phyloP scores from a whole-genome alignment of 1,284 basidiomycete species.

The Naganishia albida region DNA sequence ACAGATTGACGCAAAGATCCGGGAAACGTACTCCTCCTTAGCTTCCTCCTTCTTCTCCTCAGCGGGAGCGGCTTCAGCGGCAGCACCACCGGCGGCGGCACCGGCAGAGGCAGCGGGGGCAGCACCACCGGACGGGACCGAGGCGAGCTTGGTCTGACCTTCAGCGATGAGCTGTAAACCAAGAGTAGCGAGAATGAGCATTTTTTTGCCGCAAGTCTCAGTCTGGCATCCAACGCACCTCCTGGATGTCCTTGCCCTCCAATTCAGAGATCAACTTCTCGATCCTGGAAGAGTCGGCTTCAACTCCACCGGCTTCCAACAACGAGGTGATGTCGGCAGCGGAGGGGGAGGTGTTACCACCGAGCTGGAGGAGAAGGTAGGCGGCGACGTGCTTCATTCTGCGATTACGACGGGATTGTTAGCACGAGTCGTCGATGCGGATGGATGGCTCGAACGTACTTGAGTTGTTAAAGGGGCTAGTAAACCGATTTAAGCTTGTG shows the following conservation, averaged over 20 bases:
- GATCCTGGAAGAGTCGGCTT: constrained; percentile 82
- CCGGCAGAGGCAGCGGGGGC: constrained; percentile 49
- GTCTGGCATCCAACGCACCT: constrained; percentile 60
- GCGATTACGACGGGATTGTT: neutral
- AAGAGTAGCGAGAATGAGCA: neutral
- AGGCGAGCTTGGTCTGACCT: constrained; percentile 89
- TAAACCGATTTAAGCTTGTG: constrained; percentile 54
- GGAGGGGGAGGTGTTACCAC: constrained; percentile 85
- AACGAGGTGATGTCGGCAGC: constrained; percentile 88
- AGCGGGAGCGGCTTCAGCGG: constrained; percentile 64
- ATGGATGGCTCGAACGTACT: constrained; percentile 37
- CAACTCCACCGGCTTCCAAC: constrained; percentile 83
- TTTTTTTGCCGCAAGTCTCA: neutral
- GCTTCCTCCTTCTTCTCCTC: constrained; percentile 66
- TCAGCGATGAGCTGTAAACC: constrained; percentile 77
- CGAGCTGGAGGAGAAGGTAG: constrained; percentile 95
- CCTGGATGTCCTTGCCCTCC: constrained; percentile 84
- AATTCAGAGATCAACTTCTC: constrained; percentile 88
- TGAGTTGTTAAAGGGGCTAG: constrained; percentile 39
- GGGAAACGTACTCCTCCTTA: constrained; percentile 60
- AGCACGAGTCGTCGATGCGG: neutral
- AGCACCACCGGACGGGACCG: constrained; percentile 63
- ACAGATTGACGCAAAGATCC: neutral
- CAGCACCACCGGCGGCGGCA: constrained; percentile 57
- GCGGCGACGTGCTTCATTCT: constrained; percentile 97